Base-by-base conservation (phyloP, 345 rosid genomes). In the Psidium friedrichsthalianum region DNA sequence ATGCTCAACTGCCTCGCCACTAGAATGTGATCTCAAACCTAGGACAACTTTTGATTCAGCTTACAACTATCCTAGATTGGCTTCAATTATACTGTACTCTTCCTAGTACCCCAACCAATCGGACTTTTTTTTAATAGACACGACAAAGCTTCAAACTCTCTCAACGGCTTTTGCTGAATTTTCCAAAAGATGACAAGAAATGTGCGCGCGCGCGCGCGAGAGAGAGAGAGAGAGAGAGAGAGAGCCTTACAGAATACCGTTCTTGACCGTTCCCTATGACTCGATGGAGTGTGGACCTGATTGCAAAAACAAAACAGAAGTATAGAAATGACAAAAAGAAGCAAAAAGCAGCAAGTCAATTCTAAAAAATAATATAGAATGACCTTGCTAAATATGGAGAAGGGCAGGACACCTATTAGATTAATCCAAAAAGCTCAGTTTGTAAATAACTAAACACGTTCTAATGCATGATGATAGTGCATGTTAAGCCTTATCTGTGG, bases 271-370 rank as follows among this genome's bases (percentile, higher is more conserved):
- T 92, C 85, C 96, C 98, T 82, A 96, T 85, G 87, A 96, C 99
- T 87, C 99, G 89, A 86, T 96, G 99, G 78, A 96, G 85, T 6
- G 98, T 95, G 74, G 99, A 96, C 90, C 99, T 95, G 92, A 12
- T 57, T 57, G 64, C 51, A 21, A 74, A 61, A 86, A 53, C 57
- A 40, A 86, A 21, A 85, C 40, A 52, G 44, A 80, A 84, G 14
- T 32, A 42, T 10, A 69, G 78, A 64, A 3, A 27, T 82, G 24
- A 36, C 57, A 64, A 64, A 59, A 84, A 27, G 18, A 40, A 53
- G 55, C 40, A 3, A 8, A 49, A 40, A 2, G 21, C 42, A 27
- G 61, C 42, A 84, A 85, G 47, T 44, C 24, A 6, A 47, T 20
- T 0, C 44, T 64, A n/a, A 14, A 44, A 44, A 44, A 58, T 1